Base-by-base conservation (phyloP, 495 filamentous ascomycete genomes). In the Tuber microsphaerosporum region DNA sequence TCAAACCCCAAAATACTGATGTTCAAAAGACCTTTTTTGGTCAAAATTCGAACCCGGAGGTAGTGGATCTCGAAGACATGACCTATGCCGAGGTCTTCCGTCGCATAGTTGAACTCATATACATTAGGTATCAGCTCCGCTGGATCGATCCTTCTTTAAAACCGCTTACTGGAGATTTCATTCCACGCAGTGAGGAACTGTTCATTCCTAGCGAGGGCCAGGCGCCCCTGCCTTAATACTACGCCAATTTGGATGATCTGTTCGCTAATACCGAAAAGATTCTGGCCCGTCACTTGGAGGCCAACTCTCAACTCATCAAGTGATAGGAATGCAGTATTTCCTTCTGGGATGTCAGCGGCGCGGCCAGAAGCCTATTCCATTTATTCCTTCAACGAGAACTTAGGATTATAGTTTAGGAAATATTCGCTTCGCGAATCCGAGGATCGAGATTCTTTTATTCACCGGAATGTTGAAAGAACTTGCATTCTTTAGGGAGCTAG, bases 21-120 rank as follows among this genome's bases (percentile, higher is more conserved):
- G 98, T 96, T 86, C 94, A 97, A 79, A 99, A 99, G 86, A 93
- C 97, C 1, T 99, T 95, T 95, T 99, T 99, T 83, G 95, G 94
- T 70, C 89, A 92, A 77, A 97, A 97, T 84, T 87, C 91, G 79
- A 88, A 88, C 44, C 91, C 92, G 72, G 86, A 97, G 84, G 91
- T 91, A 10, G 93, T 97, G n/a, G 95, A 98, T 79, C 90, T 99
- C 2, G 94, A 97, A 84, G 95, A 99, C 81, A 97, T 99, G 95
- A 98, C 94, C 8, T 99, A 99, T 75, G 88, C 88, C 56, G 95
- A 97, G 84, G 93, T 98, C 19, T 88, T 97, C 70, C 92, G 90
- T 71, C 92, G 95, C 75, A 94, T 98, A 93, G 93, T 97, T 6
- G 94, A 96, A 73, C 88, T 99, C 69, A 93, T 99, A 88, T 99